Base-by-base conservation (phyloP, 2,329 filamentous ascomycete species). In the Penicillium freii region DNA sequence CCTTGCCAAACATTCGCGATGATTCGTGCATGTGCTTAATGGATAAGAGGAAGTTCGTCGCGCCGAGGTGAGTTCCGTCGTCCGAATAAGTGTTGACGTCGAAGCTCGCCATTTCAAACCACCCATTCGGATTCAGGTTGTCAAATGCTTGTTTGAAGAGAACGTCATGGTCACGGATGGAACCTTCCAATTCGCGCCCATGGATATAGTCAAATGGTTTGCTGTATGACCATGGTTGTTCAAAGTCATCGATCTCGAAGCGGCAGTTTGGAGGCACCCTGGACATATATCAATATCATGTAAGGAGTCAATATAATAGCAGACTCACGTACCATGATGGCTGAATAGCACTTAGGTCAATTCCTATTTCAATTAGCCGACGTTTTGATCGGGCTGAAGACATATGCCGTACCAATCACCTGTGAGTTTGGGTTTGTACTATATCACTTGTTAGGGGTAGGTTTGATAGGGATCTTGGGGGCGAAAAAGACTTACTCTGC, bases 71-170 rank as follows among this genome's bases (percentile, higher is more conserved):
- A 7, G 69, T 72, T 1, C 42, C 64, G 47, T 73, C 69, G n/a
- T 72, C 70, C 21, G 92, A 96, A 73, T 96, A 92, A 0, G 92
- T 96, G 73, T 96, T 96, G 71, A 96, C 88, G 73, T 97, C 92
- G 54, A 97, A 88, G 15, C 83, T 88, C 10, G 92, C 57, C 21
- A 72, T 66, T 49, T 72, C 70, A 25, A 71, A 61, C 59, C 64
- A 72, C 21, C 70, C 70, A 9, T 62, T 62, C 3, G 69, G 69
- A 11, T 63, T 66, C 7, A 72, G 58, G 29, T 66, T 65, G 11
- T 64, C 51, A n/a, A 58, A 60, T 4, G 63, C 67, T 40, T 68
- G 68, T 9, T 45, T 34, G 52, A 71, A 71, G n/a, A 72, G 57
- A n/a, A 45, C 33, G 29, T 67, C 59, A 51, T 69, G 62, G 56